These are phyloP conservation scores for Hypoxylon lenormandii DNA, from an alignment of 495 filamentous ascomycete genomes.

Conservation along the genomic window DNA sequence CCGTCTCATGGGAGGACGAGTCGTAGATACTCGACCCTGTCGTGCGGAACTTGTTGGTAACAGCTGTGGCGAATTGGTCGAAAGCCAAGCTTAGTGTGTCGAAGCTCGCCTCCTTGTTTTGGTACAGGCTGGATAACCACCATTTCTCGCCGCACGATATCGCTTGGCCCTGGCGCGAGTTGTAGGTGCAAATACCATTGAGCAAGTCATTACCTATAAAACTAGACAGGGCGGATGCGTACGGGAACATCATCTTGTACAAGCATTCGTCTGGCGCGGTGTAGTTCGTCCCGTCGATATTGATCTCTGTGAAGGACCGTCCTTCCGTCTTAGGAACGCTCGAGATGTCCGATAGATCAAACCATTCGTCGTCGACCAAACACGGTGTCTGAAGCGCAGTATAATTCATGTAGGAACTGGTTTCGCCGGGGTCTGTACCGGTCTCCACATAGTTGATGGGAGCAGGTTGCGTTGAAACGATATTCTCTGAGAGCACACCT, in stretches of 20 bases:
- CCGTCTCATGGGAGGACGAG: not conserved
- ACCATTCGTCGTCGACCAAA: constrained; percentile 13
- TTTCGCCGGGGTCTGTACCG: not conserved
- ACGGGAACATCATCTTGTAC: constrained; percentile 23
- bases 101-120: constrained; percentile 18
- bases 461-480: constrained; percentile 23
- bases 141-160: constrained; percentile 11
- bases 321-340: constrained; percentile 11
- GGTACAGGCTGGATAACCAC: constrained; percentile 26
- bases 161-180: not conserved
- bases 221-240: not conserved
- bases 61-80: constrained; percentile 26
- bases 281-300: constrained; percentile 30
- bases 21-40: constrained; percentile 25
- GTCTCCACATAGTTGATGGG: constrained; percentile 13
- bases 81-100: constrained; percentile 24
- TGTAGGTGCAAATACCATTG: constrained; percentile 7
- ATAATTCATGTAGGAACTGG: constrained; percentile 15
- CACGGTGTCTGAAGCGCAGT: constrained; percentile 25
- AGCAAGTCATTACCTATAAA: constrained; percentile 4
- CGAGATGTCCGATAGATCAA: constrained; percentile 18
- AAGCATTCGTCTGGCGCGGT: constrained; percentile 20
- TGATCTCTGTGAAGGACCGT: constrained; percentile 11
- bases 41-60: constrained; percentile 30
- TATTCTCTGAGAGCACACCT: constrained; percentile 21